Conservation (phyloP, 2,329 filamentous ascomycete genomes). For the Zymoseptoria crescenta region DNA sequence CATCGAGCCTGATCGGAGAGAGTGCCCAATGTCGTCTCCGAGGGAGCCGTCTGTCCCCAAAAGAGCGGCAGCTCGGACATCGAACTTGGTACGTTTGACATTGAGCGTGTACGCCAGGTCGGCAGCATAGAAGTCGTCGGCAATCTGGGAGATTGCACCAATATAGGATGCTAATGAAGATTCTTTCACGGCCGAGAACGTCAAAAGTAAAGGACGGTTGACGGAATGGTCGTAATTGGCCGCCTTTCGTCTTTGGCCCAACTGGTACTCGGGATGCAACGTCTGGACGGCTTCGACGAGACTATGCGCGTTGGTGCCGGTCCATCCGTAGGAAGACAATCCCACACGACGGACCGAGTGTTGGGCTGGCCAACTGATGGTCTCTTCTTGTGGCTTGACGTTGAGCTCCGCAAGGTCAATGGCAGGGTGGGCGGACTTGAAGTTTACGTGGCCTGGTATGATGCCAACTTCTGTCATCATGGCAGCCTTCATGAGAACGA, state of each 20-base stretch:
- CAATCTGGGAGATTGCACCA: not conserved
- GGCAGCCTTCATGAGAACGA: slow-evolving; percentile 6
- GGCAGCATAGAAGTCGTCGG: not conserved
- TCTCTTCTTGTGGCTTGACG: not conserved
- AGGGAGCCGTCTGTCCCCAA: not conserved
- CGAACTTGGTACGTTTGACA: not conserved
- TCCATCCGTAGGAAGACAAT: not conserved
- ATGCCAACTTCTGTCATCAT: not conserved
- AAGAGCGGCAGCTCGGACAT: not conserved
- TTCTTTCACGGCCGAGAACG: not conserved
- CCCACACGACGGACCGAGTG: not conserved
- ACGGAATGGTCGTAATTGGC: not conserved
- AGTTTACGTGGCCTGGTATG: not conserved
- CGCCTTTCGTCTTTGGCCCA: not conserved
- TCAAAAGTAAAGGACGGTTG: not conserved
- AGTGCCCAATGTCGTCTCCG: not conserved
- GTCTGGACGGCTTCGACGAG: not conserved
- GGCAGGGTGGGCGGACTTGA: not conserved
- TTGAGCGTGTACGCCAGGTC: not conserved
- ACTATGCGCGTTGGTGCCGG: not conserved
- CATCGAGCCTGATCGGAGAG: not conserved
- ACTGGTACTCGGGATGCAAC: not conserved
- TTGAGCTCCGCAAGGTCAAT: not conserved
- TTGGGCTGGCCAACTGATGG: not conserved
- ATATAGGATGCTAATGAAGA: not conserved